Percentiles rank a stretch among this genome's conserved stretches.
phyloP scores from a whole-genome alignment of 768 basidiomycete genomes.

The Mycena indigotica region DNA sequence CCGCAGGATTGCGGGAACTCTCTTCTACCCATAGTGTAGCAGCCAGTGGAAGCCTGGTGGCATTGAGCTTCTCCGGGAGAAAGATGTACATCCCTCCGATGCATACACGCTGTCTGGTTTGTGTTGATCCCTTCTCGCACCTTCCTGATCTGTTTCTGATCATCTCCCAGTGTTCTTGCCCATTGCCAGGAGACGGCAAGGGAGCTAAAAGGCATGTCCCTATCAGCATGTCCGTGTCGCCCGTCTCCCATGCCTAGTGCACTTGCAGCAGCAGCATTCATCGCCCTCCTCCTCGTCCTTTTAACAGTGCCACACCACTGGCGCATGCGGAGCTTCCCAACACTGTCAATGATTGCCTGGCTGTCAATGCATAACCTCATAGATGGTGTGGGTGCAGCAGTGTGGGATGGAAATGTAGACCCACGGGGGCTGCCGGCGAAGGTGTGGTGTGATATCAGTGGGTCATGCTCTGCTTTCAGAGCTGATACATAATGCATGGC shows the following conservation, averaged over 20 bases:
- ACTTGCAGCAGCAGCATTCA: background rate
- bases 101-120: no score
- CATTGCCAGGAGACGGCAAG: no score
- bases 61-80: no score
- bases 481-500: background rate
- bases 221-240: no score
- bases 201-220: no score
- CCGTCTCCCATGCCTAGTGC: background rate
- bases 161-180: no score
- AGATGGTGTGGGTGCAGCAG: background rate
- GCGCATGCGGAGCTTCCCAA: background rate
- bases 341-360: background rate
- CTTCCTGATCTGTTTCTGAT: no score
- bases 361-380: background rate
- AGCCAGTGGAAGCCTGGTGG: no score
- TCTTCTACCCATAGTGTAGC: no score
- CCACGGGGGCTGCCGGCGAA: background rate
- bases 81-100: no score
- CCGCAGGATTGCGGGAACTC: no score
- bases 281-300: background rate
- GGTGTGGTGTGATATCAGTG: background rate
- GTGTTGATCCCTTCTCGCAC: no score
- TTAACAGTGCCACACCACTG: background rate
- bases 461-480: background rate
- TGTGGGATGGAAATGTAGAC: background rate